These are phyloP conservation scores for Monosporascus sp. DNA, from an alignment of 2,329 filamentous ascomycete species.

Conservation along the genomic window DNA sequence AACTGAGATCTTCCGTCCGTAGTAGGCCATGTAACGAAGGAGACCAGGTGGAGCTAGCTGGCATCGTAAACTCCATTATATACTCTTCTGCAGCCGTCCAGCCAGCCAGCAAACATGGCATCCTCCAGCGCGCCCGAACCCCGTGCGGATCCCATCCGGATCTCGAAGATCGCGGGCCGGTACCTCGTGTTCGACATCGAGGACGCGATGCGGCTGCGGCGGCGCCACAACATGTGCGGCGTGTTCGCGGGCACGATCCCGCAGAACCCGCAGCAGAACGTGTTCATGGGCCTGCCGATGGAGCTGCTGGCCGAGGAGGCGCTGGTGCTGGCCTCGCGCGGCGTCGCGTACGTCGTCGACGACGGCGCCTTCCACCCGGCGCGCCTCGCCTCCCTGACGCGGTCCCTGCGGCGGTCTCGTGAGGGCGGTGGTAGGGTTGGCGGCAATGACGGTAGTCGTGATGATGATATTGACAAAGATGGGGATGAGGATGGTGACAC, in stretches of 20 bases:
- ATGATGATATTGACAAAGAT: slow-evolving; percentile 23
- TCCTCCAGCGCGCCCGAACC: slow-evolving; percentile 6
- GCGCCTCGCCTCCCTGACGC: slow-evolving; percentile 54
- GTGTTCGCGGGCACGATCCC: slow-evolving; percentile 83
- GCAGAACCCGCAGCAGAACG: slow-evolving; percentile 89
- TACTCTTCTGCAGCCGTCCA: neutral
- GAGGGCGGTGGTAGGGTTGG: slow-evolving; percentile 34
- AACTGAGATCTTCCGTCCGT: neutral
- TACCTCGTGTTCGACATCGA: slow-evolving; percentile 89
- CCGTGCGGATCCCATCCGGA: slow-evolving; percentile 54
- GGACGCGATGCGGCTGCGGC: slow-evolving; percentile 70
- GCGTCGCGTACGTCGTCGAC: slow-evolving; percentile 74
- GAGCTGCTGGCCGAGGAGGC: slow-evolving; percentile 91
- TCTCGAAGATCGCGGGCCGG: slow-evolving; percentile 72
- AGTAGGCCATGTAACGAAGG: neutral
- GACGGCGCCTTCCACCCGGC: slow-evolving; percentile 66
- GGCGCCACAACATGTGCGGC: slow-evolving; percentile 77
- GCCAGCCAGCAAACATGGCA: slow-evolving; percentile 9
- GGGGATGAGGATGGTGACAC: neutral
- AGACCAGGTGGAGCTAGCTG: neutral
- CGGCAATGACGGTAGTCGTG: neutral
- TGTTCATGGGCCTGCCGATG: slow-evolving; percentile 83
- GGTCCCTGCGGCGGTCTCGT: slow-evolving; percentile 58
- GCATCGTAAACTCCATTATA: neutral
- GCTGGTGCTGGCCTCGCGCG: slow-evolving; percentile 70